Evolutionary conservation across 202 grass and related monocot species (phyloP).

Genomic region (Alloteropsis angusta): DNA sequence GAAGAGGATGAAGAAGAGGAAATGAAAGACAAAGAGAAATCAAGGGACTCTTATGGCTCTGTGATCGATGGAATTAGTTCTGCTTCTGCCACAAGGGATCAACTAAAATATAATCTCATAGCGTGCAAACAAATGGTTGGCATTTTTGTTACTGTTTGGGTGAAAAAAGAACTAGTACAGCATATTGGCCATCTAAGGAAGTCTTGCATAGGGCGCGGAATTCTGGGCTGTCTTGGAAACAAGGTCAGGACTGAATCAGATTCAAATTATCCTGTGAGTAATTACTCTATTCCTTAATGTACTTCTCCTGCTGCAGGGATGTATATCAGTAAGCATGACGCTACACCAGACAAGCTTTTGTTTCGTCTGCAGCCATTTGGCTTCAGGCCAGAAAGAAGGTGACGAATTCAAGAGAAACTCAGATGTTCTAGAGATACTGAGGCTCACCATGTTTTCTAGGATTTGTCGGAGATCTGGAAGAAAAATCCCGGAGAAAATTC

Average conservation of each 20-base stretch:
- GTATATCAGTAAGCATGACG: slow-evolving; percentile 96
- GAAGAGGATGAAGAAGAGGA: slow-evolving; percentile 57
- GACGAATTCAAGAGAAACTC: slow-evolving; percentile 88
- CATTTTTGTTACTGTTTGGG: slow-evolving; percentile 87
- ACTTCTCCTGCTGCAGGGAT: slow-evolving; percentile 54
- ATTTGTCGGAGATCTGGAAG: slow-evolving; percentile 62
- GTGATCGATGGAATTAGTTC: slow-evolving; percentile 28
- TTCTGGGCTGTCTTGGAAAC: slow-evolving; percentile 93
- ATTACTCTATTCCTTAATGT: slow-evolving; percentile 9
- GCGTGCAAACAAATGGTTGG: slow-evolving; percentile 92
- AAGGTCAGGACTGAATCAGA: slow-evolving; percentile 53
- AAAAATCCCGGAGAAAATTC: slow-evolving; percentile 81
- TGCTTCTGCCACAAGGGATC: slow-evolving; percentile 27
- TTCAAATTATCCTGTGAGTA: slow-evolving; percentile 9
- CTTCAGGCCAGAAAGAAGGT: slow-evolving; percentile 97
- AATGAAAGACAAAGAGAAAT: slow-evolving; percentile 28
- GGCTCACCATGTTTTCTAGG: slow-evolving; percentile 78
- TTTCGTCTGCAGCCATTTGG: slow-evolving; percentile 92
- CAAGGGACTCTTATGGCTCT: slow-evolving; percentile 35
- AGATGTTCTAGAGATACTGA: slow-evolving; percentile 82
- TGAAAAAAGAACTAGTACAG: slow-evolving; percentile 74
- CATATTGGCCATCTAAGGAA: slow-evolving; percentile 81
- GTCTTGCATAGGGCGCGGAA: slow-evolving; percentile 77
- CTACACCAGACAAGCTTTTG: slow-evolving; percentile 92
- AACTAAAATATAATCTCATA: slow-evolving; percentile 76